Evolutionary conservation across 2,329 filamentous ascomycete species (phyloP).

Genomic region (Fusarium multiceps): DNA sequence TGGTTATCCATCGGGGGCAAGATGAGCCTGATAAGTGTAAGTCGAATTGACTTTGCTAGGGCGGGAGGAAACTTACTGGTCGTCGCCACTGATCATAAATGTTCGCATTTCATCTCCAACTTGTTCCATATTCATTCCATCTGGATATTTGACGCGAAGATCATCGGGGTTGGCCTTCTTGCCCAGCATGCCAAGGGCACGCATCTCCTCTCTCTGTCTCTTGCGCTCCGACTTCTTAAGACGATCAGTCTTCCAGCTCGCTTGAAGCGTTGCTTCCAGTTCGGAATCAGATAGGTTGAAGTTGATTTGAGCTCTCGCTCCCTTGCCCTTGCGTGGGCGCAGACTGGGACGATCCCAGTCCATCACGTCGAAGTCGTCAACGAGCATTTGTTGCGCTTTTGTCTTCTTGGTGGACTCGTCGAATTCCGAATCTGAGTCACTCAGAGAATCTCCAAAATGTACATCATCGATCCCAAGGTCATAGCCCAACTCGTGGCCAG

Average conservation of each 20-base stretch:
- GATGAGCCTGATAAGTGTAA: constrained; percentile 63
- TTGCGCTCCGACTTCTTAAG: constrained; percentile 78
- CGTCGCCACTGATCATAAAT: constrained; percentile 73
- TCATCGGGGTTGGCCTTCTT: constrained; percentile 66
- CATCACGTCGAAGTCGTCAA: constrained; percentile 84
- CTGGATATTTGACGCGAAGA: constrained; percentile 76
- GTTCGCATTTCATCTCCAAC: constrained; percentile 76
- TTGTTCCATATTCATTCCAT: constrained; percentile 76
- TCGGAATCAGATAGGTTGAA: constrained; percentile 73
- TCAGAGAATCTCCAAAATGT: constrained; percentile 30
- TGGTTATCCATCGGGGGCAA: constrained; percentile 87
- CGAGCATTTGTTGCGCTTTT: constrained; percentile 52
- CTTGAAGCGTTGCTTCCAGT: constrained; percentile 68
- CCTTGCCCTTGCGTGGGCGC: constrained; percentile 70
- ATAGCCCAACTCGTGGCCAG: constrained; percentile 38
- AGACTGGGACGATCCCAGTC: constrained; percentile 80
- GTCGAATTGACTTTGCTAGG: constrained; percentile 12
- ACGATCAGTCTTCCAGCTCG: constrained; percentile 74
- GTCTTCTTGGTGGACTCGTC: constrained; percentile 47
- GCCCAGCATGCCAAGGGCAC: constrained; percentile 73
- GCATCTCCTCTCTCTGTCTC: constrained; percentile 74
- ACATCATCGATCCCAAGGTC: constrained; percentile 33
- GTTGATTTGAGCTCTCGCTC: constrained; percentile 63
- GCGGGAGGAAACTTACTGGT: constrained; percentile 64
- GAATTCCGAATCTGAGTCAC: constrained; percentile 28